Percentiles rank a stretch among this genome's conserved stretches.
Evolutionary conservation across 495 filamentous ascomycete genomes (phyloP).

Genomic region (Podospora australis): DNA sequence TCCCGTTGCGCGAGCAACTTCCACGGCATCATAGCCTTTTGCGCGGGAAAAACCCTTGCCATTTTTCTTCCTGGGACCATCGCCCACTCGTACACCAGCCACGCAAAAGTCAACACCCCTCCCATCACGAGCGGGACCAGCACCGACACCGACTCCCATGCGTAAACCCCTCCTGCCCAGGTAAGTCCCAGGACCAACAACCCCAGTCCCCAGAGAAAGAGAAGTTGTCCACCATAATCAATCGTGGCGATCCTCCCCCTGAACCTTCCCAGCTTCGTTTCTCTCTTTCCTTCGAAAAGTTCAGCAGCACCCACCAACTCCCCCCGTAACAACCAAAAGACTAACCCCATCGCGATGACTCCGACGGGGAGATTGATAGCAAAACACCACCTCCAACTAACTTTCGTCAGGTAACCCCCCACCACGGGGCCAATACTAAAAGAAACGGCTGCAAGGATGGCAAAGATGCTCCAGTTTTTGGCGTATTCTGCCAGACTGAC

Average conservation of each 20-base stretch:
- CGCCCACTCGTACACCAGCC: constrained; percentile 49
- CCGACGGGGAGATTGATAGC: constrained; percentile 49
- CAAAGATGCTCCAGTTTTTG: constrained; percentile 52
- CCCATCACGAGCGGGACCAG: constrained; percentile 48
- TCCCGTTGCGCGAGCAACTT: constrained; percentile 44
- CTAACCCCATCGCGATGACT: constrained; percentile 29
- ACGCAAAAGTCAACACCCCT: constrained; percentile 36
- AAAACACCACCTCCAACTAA: constrained; percentile 55
- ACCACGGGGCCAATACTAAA: constrained; percentile 52
- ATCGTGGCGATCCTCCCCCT: constrained; percentile 40
- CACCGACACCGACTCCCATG: constrained; percentile 45
- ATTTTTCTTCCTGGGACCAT: constrained; percentile 44
- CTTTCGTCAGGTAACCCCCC: constrained; percentile 36
- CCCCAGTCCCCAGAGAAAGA: constrained; percentile 55
- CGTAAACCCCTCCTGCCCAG: constrained; percentile 53
- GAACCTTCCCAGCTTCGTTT: constrained; percentile 19
- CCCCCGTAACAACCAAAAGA: constrained; percentile 35
- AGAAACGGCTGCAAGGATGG: constrained; percentile 41
- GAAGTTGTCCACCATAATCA: constrained; percentile 47
- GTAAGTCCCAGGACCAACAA: constrained; percentile 52
- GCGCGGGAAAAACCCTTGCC: constrained; percentile 37
- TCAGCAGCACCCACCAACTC: constrained; percentile 32
- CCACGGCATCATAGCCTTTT: constrained; percentile 53
- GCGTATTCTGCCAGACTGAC: constrained; percentile 52
- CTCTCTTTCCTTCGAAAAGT: constrained; percentile 4